Conservation (phyloP, 2,329 filamentous ascomycete species). For the Phialemoniopsis sp. region DNA sequence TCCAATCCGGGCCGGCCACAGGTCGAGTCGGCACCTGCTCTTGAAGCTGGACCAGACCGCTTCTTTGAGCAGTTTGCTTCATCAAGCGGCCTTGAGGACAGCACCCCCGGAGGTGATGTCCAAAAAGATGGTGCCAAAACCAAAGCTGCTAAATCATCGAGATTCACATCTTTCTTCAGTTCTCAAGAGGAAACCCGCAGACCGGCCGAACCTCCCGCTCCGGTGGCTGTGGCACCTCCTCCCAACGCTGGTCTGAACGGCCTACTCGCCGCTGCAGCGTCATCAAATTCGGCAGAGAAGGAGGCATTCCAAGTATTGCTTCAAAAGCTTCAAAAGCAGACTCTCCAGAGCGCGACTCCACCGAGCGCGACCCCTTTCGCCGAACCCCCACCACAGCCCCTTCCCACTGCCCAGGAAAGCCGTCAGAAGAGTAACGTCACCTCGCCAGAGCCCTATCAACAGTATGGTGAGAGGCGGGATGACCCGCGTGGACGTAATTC, state of each 20-base stretch:
- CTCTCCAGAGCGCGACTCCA: constrained; percentile 33
- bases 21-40: constrained; percentile 55
- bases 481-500: constrained; percentile 35
- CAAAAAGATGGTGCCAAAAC: constrained; percentile 32
- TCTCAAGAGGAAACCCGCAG: constrained; percentile 49
- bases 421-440: constrained; percentile 32
- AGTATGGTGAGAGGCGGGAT: constrained; percentile 41
- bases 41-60: constrained; percentile 69
- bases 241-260: constrained; percentile 16
- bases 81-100: constrained; percentile 31
- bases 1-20: constrained; percentile 48
- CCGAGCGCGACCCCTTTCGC: constrained; percentile 21
- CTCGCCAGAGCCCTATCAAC: constrained; percentile 45
- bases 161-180: constrained; percentile 80
- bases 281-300: constrained; percentile 62
- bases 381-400: constrained; percentile 21
- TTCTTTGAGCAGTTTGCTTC: constrained; percentile 53
- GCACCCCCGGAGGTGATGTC: constrained; percentile 42
- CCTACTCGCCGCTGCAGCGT: constrained; percentile 15
- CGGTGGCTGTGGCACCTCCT: constrained; percentile 12
- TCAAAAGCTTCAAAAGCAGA: constrained; percentile 70
- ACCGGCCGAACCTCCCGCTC: constrained; percentile 39
- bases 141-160: constrained; percentile 68
- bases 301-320: constrained; percentile 82
- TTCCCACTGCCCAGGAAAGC: constrained; percentile 12